phyloP scores from a whole-genome alignment of 805 yeast genomes.

The Candida multigemmis region DNA sequence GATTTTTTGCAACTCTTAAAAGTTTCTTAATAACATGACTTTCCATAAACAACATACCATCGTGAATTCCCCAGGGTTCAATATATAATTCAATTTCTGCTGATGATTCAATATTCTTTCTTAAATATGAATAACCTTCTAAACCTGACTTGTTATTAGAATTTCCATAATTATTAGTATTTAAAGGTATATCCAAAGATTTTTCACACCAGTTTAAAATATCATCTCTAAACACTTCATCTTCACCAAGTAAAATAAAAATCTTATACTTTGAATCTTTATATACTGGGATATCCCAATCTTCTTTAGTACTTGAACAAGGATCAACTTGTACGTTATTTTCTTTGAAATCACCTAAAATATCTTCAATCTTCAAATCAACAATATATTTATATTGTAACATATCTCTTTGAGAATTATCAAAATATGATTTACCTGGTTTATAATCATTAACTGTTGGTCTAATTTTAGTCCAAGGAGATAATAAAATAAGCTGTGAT shows the following conservation, averaged over 20 bases:
- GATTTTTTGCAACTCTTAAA: slow-evolving; percentile 3
- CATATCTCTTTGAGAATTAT: slow-evolving; percentile 14
- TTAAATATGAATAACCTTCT: slow-evolving; percentile 12
- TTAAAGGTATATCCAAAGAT: slow-evolving; percentile 20
- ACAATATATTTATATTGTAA: too few relatives aligned
- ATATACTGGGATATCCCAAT: slow-evolving; percentile 24
- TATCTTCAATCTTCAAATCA: neutral
- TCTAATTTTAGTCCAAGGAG: slow-evolving; percentile 30
- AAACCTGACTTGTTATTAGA: slow-evolving; percentile 10
- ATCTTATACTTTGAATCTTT: slow-evolving; percentile 14
- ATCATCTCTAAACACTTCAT: slow-evolving; percentile 33
- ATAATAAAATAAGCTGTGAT: slow-evolving; percentile 16
- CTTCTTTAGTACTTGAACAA: too few relatives aligned
- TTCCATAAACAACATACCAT: slow-evolving; percentile 18
- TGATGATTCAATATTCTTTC: slow-evolving; percentile 4
- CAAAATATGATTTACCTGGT: slow-evolving; percentile 26
- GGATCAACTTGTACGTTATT: too few relatives aligned
- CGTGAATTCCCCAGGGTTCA: slow-evolving; percentile 33
- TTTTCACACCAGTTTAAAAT: slow-evolving; percentile 23
- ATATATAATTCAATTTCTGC: slow-evolving; percentile 7
- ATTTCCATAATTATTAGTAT: slow-evolving; percentile 14
- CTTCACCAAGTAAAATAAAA: slow-evolving; percentile 29
- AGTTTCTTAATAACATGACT: slow-evolving; percentile 6
- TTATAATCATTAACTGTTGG: slow-evolving; percentile 8
- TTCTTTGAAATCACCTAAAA: slow-evolving; percentile 1